Evolutionary conservation across 305 asterid genomes (phyloP).

Genomic region (Ilex paraguariensis): DNA sequence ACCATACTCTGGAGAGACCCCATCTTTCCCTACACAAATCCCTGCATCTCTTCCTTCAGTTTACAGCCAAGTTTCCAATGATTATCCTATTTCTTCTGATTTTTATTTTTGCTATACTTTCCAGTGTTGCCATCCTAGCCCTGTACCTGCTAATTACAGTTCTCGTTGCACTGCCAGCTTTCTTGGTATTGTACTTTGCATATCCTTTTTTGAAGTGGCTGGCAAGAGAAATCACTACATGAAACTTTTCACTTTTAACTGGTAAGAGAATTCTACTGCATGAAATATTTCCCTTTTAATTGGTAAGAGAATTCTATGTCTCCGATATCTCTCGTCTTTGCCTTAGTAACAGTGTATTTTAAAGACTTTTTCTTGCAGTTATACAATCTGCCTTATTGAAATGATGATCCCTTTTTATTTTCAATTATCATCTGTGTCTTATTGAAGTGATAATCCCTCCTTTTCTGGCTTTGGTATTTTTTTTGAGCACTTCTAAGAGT

Average conservation of each 20-base stretch:
- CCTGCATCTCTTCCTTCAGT: conserved; percentile 62
- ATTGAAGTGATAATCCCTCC: no score
- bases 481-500: no score
- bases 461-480: no score
- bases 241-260: conserved; percentile 14
- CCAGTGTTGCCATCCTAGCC: conserved; percentile 82
- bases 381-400: no score
- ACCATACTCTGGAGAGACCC: conserved; percentile 48
- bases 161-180: conserved; percentile 79
- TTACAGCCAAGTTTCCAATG: conserved; percentile 88
- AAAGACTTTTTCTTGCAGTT: no score
- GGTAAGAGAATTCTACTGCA: conserved; percentile 24
- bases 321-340: no score
- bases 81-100: conserved; percentile 76
- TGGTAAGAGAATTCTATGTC: neutral
- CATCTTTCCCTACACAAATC: conserved; percentile 54
- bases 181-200: conserved; percentile 82
- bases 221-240: conserved; percentile 82
- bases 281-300: conserved; percentile 24
- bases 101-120: conserved; percentile 71
- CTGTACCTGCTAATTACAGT: conserved; percentile 74
- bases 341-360: no score
- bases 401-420: no score
- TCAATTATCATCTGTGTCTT: no score
- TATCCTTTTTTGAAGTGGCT: conserved; percentile 97